phyloP scores from a whole-genome alignment of 306 rosid genomes.

The Cicer pinnatifidum region DNA sequence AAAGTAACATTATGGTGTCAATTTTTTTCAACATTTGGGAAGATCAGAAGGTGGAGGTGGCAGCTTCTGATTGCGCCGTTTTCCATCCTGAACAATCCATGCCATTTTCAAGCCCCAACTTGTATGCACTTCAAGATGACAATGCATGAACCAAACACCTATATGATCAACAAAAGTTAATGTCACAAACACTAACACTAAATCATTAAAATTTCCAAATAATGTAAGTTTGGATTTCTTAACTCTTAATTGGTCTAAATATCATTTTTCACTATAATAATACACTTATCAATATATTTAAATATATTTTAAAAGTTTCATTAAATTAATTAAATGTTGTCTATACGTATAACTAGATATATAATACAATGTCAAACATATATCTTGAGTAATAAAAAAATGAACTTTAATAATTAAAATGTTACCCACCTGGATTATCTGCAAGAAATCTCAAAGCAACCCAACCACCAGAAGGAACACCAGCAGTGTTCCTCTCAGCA shows the following conservation, averaged over 20 bases:
- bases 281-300: neutral
- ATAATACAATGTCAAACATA: neutral
- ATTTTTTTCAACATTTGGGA: constrained; percentile 62
- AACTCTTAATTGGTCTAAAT: too few species aligned
- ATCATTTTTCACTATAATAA: neutral
- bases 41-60: constrained; percentile 87
- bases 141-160: constrained; percentile 92
- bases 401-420: neutral
- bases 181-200: neutral
- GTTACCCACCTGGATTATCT: constrained; percentile 64
- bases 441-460: constrained; percentile 70
- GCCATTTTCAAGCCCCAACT: constrained; percentile 92
- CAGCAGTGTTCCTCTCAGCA: constrained; percentile 70
- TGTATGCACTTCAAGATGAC: constrained; percentile 80
- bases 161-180: constrained; percentile 5
- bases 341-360: neutral
- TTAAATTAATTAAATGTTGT: too few species aligned
- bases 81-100: constrained; percentile 74
- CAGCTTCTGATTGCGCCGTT: constrained; percentile 64
- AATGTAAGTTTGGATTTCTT: neutral
- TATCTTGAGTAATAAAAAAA: neutral
- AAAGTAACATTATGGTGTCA: neutral
- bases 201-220: neutral
- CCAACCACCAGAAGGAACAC: constrained; percentile 82
- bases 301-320: too few species aligned